Conservation (phyloP, 768 basidiomycete genomes). For the Boletellus emodensis region DNA sequence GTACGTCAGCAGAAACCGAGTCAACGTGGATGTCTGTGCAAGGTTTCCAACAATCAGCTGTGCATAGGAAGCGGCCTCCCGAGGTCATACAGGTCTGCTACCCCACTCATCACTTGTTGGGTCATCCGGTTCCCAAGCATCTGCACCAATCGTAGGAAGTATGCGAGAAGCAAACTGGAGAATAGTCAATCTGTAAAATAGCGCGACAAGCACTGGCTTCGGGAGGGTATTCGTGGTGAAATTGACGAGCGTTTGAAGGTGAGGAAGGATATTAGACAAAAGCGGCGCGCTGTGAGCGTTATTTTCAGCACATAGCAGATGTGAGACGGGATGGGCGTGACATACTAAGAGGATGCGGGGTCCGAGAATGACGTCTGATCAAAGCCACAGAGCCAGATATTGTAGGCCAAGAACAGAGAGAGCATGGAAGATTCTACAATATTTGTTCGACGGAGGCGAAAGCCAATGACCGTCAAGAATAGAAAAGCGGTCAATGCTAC, state of each 20-base stretch:
- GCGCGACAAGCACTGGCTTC: slow-evolving; percentile 75
- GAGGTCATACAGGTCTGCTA: slow-evolving; percentile 57
- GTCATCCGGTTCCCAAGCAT: slow-evolving; percentile 71
- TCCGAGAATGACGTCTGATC: slow-evolving; percentile 71
- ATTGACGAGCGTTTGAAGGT: slow-evolving; percentile 73
- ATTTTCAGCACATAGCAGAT: slow-evolving; percentile 6
- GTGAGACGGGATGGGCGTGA: slow-evolving; percentile 10
- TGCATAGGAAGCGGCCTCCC: not conserved
- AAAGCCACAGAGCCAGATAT: slow-evolving; percentile 85
- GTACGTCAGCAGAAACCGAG: slow-evolving; percentile 74
- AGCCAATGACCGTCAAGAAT: slow-evolving; percentile 90
- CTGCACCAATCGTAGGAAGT: slow-evolving; percentile 78
- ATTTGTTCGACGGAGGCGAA: slow-evolving; percentile 82
- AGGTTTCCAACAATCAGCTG: slow-evolving; percentile 8
- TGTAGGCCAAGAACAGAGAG: slow-evolving; percentile 84
- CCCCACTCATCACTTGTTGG: slow-evolving; percentile 61
- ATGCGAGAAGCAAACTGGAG: slow-evolving; percentile 80
- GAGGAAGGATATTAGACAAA: slow-evolving; percentile 74
- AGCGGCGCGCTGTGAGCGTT: slow-evolving; percentile 56
- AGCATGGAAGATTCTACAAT: slow-evolving; percentile 89
- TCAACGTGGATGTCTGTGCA: slow-evolving; percentile 68
- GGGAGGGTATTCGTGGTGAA: slow-evolving; percentile 84
- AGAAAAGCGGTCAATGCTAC: slow-evolving; percentile 83
- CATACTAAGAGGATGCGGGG: slow-evolving; percentile 74
- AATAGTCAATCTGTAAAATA: slow-evolving; percentile 76